phyloP scores from a whole-genome alignment of 768 basidiomycete genomes.

The Mrakia gelida region DNA sequence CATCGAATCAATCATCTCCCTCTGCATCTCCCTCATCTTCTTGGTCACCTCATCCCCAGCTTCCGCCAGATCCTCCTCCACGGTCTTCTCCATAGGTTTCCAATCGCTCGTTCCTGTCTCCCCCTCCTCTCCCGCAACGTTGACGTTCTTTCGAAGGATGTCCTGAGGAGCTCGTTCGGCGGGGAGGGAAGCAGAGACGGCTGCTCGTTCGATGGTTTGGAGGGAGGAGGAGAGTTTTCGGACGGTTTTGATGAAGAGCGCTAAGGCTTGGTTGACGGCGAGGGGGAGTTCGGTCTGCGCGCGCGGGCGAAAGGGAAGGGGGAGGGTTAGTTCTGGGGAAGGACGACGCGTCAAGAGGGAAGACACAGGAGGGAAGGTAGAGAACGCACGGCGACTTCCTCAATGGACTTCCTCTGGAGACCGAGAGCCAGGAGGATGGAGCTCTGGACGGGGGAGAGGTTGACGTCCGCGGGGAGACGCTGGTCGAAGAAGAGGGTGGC shows the following conservation, averaged over 20 bases:
- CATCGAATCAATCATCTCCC: constrained; percentile 79
- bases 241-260: constrained; percentile 84
- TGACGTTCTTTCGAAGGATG: constrained; percentile 32
- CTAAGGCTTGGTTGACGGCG: constrained; percentile 79
- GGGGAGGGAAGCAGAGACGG: constrained; percentile 54
- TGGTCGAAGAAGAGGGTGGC: constrained; percentile 80
- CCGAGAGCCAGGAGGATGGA: constrained; percentile 54
- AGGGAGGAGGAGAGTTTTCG: constrained; percentile 75
- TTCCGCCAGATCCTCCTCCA: constrained; percentile 68
- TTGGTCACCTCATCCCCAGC: constrained; percentile 66
- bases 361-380: neutral
- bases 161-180: constrained; percentile 17
- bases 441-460: constrained; percentile 72
- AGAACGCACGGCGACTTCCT: constrained; percentile 72
- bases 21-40: constrained; percentile 54
- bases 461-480: constrained; percentile 55
- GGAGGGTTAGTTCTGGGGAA: neutral
- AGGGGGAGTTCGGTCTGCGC: constrained; percentile 71
- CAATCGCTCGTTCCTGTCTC: constrained; percentile 41
- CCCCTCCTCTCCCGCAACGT: constrained; percentile 32
- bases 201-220: constrained; percentile 71
- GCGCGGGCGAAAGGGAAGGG: neutral
- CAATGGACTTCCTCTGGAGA: constrained; percentile 43
- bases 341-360: neutral
- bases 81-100: constrained; percentile 50